Conservation (phyloP, 2,329 filamentous ascomycete species). For the Alternaria sp. region DNA sequence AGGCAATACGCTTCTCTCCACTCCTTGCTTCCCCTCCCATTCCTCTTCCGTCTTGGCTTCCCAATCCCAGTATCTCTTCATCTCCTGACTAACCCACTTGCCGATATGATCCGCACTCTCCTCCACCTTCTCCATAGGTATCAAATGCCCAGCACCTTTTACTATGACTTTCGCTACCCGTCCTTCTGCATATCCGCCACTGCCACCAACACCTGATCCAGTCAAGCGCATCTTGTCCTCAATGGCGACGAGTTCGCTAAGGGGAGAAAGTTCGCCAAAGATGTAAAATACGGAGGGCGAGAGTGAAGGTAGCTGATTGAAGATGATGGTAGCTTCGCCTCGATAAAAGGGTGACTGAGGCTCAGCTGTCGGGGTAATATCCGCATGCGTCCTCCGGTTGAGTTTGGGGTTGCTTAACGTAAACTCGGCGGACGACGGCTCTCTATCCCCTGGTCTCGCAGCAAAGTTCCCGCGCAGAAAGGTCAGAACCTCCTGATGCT, state of each 20-base stretch:
- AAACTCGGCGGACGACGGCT: slow-evolving; percentile 50
- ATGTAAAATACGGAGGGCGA: slow-evolving; percentile 74
- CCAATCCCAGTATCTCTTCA: slow-evolving; percentile 50
- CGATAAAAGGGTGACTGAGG: slow-evolving; percentile 69
- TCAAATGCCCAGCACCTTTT: slow-evolving; percentile 75
- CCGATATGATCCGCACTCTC: slow-evolving; percentile 67
- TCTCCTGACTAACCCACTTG: slow-evolving; percentile 52
- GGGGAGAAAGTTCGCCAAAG: slow-evolving; percentile 61
- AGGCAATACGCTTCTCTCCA: slow-evolving; percentile 40
- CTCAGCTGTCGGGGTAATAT: slow-evolving; percentile 48
- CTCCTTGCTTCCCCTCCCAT: slow-evolving; percentile 43
- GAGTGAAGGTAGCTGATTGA: slow-evolving; percentile 66
- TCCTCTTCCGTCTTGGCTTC: slow-evolving; percentile 45
- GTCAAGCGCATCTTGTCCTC: slow-evolving; percentile 70
- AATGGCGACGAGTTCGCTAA: slow-evolving; percentile 62
- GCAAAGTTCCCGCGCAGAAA: slow-evolving; percentile 71
- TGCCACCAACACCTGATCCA: slow-evolving; percentile 72
- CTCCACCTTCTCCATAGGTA: slow-evolving; percentile 80
- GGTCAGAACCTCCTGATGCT: slow-evolving; percentile 87
- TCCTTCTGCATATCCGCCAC: slow-evolving; percentile 69
- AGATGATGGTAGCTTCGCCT: slow-evolving; percentile 67
- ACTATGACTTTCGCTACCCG: slow-evolving; percentile 72
- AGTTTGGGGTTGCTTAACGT: slow-evolving; percentile 41
- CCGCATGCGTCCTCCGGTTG: slow-evolving; percentile 55
- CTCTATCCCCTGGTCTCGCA: slow-evolving; percentile 55